A percentile compares a stretch with the other conserved stretches of the same genome.
phyloP scores from a whole-genome alignment of 1,284 basidiomycete species.

The Laetiporus sulphureus region DNA sequence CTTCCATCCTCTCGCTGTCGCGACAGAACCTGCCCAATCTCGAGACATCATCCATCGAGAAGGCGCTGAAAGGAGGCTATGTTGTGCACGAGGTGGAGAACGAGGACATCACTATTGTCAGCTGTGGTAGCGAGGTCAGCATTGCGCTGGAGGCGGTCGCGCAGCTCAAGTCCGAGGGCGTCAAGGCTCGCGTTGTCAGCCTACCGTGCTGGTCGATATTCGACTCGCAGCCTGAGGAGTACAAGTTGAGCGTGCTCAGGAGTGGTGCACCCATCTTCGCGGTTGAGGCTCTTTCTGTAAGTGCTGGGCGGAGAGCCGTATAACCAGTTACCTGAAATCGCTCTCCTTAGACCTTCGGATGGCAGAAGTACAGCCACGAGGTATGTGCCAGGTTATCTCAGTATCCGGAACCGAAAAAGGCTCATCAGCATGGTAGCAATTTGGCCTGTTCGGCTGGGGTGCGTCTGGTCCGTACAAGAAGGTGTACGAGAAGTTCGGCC shows the following conservation, averaged over 20 bases:
- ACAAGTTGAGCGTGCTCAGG: conserved; percentile 80
- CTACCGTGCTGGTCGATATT: conserved; percentile 90
- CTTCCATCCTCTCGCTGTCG: conserved; percentile 84
- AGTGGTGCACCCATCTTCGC: conserved; percentile 88
- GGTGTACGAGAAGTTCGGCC: conserved; percentile 86
- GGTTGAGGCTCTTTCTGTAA: conserved; percentile 76
- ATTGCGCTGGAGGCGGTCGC: conserved; percentile 84
- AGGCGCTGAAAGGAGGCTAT: conserved; percentile 83
- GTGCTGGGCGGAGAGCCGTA: conserved; percentile 14
- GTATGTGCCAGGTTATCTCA: conserved; percentile 17
- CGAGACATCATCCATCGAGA: conserved; percentile 82
- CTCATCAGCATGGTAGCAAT: conserved; percentile 41
- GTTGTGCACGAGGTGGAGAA: conserved; percentile 75
- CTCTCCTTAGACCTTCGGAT: conserved; percentile 57
- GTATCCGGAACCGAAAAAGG: too few relatives aligned
- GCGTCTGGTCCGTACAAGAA: conserved; percentile 86
- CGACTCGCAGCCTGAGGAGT: conserved; percentile 77
- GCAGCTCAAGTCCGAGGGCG: conserved; percentile 67
- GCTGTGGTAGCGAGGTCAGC: conserved; percentile 83
- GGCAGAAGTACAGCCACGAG: conserved; percentile 86
- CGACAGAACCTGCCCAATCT: conserved; percentile 93
- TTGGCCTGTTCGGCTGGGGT: conserved; percentile 77
- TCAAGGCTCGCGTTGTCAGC: conserved; percentile 82
- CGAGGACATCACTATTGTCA: conserved; percentile 84
- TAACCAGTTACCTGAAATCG: neutral